Conservation (phyloP, 2,329 filamentous ascomycete genomes). For the Gyromitra esculenta region DNA sequence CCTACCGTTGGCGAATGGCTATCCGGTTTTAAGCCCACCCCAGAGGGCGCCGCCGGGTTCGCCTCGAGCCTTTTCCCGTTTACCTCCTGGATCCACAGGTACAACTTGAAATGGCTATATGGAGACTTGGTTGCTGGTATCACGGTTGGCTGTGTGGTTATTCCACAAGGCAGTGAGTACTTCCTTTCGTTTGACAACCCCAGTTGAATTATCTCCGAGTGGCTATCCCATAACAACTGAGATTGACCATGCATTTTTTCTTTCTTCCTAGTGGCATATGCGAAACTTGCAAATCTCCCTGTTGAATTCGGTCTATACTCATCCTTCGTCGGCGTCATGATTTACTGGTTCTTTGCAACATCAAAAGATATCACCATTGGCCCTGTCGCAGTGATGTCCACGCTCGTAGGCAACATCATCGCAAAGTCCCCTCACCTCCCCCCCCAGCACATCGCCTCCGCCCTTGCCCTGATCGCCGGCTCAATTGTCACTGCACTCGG, state of each 20-base stretch:
- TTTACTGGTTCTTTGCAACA: constrained; percentile 98
- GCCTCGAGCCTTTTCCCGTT: constrained; percentile 76
- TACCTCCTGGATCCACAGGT: constrained; percentile 83
- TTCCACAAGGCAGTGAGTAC: constrained; percentile 80
- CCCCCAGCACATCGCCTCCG: constrained; percentile 72
- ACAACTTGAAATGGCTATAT: constrained; percentile 87
- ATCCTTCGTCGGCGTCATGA: constrained; percentile 91
- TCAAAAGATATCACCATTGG: constrained; percentile 99
- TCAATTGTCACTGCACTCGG: constrained; percentile 81
- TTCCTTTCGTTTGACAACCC: not conserved
- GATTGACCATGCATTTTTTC: constrained; percentile 17
- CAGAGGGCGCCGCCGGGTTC: constrained; percentile 69
- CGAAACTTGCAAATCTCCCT: constrained; percentile 79
- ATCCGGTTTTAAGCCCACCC: constrained; percentile 69
- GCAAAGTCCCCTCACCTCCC: constrained; percentile 66
- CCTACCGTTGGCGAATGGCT: constrained; percentile 81
- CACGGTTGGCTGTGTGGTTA: constrained; percentile 80
- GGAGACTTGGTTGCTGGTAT: constrained; percentile 90
- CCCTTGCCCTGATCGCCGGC: constrained; percentile 80
- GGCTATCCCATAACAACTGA: not conserved
- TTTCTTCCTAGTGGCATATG: constrained; percentile 76
- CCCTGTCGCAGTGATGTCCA: constrained; percentile 94
- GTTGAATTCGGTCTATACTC: constrained; percentile 90
- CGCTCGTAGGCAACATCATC: constrained; percentile 84
- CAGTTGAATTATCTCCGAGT: not conserved